Evolutionary conservation across 176 grass and related monocot genomes (phyloP).

Genomic region (Otatea glauca): DNA sequence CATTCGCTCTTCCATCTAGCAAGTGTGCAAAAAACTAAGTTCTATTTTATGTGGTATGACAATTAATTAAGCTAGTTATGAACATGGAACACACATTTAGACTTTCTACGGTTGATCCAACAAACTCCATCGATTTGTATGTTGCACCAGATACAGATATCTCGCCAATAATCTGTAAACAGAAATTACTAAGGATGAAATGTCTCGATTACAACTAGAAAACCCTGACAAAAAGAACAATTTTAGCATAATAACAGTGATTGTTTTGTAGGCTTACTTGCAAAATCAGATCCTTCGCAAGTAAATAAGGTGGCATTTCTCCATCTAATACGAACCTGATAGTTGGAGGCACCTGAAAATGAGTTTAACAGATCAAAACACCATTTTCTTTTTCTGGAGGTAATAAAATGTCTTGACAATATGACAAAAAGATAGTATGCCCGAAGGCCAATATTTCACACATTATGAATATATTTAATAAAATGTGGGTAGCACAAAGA

Average conservation of each 20-base stretch:
- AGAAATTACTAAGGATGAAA: constrained; percentile 24
- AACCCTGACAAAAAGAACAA: background rate
- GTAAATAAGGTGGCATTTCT: constrained; percentile 96
- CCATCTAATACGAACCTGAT: constrained; percentile 84
- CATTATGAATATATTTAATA: background rate
- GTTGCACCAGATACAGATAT: constrained; percentile 88
- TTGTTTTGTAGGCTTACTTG: constrained; percentile 65
- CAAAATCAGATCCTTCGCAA: constrained; percentile 98
- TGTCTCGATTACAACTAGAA: background rate
- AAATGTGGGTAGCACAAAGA: background rate
- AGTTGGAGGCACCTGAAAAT: constrained; percentile 82
- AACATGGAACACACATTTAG: constrained; percentile 58
- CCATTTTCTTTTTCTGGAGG: background rate
- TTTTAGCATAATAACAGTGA: background rate
- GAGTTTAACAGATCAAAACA: constrained; percentile 47
- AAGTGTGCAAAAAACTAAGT: constrained; percentile 25
- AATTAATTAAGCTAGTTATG: constrained; percentile 20
- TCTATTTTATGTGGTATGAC: background rate
- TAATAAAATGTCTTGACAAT: background rate
- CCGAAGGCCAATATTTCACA: background rate
- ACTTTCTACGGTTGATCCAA: constrained; percentile 74
- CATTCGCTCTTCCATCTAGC: constrained; percentile 97
- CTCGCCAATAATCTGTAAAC: constrained; percentile 86
- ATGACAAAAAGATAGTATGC: background rate
- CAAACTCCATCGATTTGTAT: constrained; percentile 93